Conservation (phyloP, 2,329 filamentous ascomycete species). For the Aspergillus caelatus region DNA sequence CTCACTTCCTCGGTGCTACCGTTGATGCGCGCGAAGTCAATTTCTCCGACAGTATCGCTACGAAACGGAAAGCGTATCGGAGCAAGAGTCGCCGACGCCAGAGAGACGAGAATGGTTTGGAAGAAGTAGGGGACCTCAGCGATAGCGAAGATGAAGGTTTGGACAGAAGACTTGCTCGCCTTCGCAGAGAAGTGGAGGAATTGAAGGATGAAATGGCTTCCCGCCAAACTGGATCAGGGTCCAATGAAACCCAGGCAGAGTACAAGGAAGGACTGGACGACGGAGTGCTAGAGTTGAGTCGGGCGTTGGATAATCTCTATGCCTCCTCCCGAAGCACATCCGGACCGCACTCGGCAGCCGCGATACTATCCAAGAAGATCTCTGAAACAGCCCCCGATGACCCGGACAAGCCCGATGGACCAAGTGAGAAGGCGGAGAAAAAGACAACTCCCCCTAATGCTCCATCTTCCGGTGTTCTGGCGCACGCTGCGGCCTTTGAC, state of each 20-base stretch:
- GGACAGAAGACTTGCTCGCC: constrained; percentile 75
- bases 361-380: constrained; percentile 39
- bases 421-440: constrained; percentile 15
- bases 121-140: constrained; percentile 73
- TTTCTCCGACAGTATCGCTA: constrained; percentile 85
- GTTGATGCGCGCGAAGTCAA: constrained; percentile 79
- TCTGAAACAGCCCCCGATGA: constrained; percentile 8
- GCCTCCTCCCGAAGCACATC: constrained; percentile 31
- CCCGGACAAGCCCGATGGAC: constrained; percentile 11
- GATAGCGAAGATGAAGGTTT: constrained; percentile 79
- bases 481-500: constrained; percentile 86
- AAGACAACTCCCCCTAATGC: constrained; percentile 8
- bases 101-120: constrained; percentile 46
- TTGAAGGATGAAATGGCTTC: constrained; percentile 57
- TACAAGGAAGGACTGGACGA: constrained; percentile 50
- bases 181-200: constrained; percentile 81
- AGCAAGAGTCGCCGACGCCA: constrained; percentile 69
- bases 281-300: constrained; percentile 69
- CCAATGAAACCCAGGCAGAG: constrained; percentile 47
- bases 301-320: constrained; percentile 68
- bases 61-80: constrained; percentile 81
- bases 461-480: constrained; percentile 59
- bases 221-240: constrained; percentile 56
- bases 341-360: constrained; percentile 37
- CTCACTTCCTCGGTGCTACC: constrained; percentile 72